Evolutionary conservation across 108 stramenopile genomes (phyloP).

Genomic region (Fragilaria radians): DNA sequence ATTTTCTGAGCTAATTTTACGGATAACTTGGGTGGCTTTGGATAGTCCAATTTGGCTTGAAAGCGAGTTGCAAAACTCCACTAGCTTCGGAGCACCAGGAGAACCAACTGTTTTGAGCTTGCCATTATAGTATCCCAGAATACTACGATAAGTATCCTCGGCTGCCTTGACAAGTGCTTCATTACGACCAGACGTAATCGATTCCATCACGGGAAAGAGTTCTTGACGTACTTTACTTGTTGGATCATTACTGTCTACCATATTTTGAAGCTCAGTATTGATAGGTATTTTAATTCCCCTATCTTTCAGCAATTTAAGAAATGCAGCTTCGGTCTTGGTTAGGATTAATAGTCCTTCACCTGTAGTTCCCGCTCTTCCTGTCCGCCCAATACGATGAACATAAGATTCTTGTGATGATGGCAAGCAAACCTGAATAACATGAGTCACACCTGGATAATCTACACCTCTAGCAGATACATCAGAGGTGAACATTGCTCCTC

Average conservation of each 20-base stretch:
- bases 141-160: conserved; percentile 23
- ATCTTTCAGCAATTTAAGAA: conserved; percentile 19
- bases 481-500: conserved; percentile 71
- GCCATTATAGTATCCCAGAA: conserved; percentile 25
- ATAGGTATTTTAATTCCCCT: neutral
- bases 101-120: neutral
- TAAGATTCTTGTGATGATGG: conserved; percentile 78
- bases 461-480: conserved; percentile 91
- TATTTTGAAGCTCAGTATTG: neutral
- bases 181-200: conserved; percentile 18
- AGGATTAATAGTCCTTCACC: conserved; percentile 66
- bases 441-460: conserved; percentile 60
- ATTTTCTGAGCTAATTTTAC: neutral
- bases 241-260: conserved; percentile 3
- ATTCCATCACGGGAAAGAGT: conserved; percentile 1
- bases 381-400: conserved; percentile 94
- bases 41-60: neutral
- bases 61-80: neutral
- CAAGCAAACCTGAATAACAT: conserved; percentile 60
- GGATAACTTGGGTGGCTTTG: neutral
- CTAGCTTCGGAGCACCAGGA: neutral
- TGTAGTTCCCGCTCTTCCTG: conserved; percentile 81
- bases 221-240: neutral
- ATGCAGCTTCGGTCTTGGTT: conserved; percentile 32
- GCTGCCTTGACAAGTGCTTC: conserved; percentile 26